These are phyloP conservation scores for Dothiorella sarmentorum DNA, from an alignment of 2,329 filamentous ascomycete genomes.

Conservation along the genomic window DNA sequence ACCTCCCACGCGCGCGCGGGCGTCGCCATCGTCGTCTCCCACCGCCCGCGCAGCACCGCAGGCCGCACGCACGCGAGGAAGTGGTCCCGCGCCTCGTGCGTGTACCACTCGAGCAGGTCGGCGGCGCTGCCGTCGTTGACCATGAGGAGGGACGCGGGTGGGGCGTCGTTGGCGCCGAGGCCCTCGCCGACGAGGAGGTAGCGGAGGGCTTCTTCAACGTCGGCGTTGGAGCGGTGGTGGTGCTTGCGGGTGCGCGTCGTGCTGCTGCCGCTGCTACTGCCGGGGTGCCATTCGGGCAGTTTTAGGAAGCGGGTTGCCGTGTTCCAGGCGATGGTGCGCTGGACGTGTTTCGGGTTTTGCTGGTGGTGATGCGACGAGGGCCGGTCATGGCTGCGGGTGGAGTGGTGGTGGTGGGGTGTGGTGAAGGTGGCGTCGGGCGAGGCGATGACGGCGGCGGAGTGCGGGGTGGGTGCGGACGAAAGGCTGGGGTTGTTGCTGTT, in stretches of 20 bases:
- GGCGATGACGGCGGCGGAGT: neutral
- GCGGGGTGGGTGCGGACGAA: slow-evolving; percentile 33
- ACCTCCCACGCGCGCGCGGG: slow-evolving; percentile 29
- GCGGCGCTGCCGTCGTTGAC: neutral
- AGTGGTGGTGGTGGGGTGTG: neutral
- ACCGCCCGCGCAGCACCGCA: slow-evolving; percentile 28
- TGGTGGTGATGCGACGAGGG: slow-evolving; percentile 18
- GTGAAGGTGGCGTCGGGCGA: neutral
- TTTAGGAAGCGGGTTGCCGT: slow-evolving; percentile 44
- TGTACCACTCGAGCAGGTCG: slow-evolving; percentile 47
- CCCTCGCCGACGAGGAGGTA: slow-evolving; percentile 37
- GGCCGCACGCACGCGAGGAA: slow-evolving; percentile 37
- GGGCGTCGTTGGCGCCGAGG: slow-evolving; percentile 14
- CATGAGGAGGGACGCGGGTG: too few species aligned
- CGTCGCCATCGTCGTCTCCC: slow-evolving; percentile 27
- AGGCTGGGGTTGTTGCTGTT: neutral
- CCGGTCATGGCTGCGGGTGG: slow-evolving; percentile 34
- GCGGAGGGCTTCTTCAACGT: slow-evolving; percentile 35
- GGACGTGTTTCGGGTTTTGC: slow-evolving; percentile 22
- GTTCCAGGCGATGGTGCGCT: slow-evolving; percentile 44
- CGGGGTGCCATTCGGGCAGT: slow-evolving; percentile 25
- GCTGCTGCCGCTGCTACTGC: slow-evolving; percentile 22
- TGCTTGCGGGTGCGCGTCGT: slow-evolving; percentile 20
- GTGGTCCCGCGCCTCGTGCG: slow-evolving; percentile 41
- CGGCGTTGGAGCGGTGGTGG: slow-evolving; percentile 24